Percentiles rank a stretch among this genome's conserved stretches.
Conservation (phyloP, 1,139 yeast species). For the Blastobotrys proliferans region DNA sequence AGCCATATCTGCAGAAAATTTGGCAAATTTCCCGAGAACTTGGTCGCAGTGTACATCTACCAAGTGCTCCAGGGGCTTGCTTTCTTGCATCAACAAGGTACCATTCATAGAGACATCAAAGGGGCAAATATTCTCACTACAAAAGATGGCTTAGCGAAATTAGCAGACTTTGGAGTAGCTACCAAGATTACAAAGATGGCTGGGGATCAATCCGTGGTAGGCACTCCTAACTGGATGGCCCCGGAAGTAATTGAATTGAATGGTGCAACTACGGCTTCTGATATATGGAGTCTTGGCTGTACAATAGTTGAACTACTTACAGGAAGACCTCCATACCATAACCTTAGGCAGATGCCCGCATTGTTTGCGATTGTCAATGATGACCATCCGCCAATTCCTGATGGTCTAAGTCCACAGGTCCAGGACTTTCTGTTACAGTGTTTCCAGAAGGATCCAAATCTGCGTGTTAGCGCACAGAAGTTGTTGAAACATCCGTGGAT, state of each 20-base stretch:
- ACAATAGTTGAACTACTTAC: constrained; percentile 84
- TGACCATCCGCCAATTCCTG: constrained; percentile 74
- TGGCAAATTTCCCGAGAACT: constrained; percentile 53
- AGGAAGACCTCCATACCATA: constrained; percentile 84
- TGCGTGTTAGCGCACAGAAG: constrained; percentile 54
- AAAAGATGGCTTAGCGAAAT: constrained; percentile 55
- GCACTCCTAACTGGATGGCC: constrained; percentile 88
- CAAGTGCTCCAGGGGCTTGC: constrained; percentile 73
- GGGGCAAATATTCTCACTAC: constrained; percentile 71
- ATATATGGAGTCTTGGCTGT: constrained; percentile 82
- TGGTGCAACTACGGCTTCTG: constrained; percentile 82
- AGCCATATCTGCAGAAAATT: constrained; percentile 58
- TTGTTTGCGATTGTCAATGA: constrained; percentile 90
- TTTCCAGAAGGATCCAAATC: constrained; percentile 68
- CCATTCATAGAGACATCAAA: constrained; percentile 73
- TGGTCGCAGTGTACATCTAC: constrained; percentile 55
- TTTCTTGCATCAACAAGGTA: constrained; percentile 67
- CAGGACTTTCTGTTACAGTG: constrained; percentile 68
- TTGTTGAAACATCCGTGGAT: constrained; percentile 62
- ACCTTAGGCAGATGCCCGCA: constrained; percentile 79
- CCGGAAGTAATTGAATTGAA: constrained; percentile 76
- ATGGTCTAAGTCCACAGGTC: constrained; percentile 44
- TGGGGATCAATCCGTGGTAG: constrained; percentile 39
- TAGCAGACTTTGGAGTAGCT: constrained; percentile 81
- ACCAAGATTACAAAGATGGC: constrained; percentile 37